Evolutionary conservation across 2,329 filamentous ascomycete genomes (phyloP).

Genomic region (Fusarium pseudonygamai): DNA sequence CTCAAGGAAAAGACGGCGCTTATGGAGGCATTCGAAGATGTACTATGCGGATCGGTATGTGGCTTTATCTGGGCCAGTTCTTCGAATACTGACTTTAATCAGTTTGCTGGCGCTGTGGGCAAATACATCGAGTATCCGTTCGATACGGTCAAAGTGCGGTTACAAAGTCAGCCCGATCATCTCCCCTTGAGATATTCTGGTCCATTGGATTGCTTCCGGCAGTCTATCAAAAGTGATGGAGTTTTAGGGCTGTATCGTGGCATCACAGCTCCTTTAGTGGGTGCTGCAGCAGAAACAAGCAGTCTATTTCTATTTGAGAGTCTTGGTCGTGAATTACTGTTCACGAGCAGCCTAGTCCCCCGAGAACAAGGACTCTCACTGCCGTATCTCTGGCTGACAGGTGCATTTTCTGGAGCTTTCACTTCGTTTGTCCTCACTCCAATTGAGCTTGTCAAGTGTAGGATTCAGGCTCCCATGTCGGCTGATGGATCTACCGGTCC

Average conservation of each 20-base stretch:
- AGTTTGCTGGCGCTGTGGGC: constrained; percentile 86
- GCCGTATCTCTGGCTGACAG: constrained; percentile 78
- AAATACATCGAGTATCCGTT: constrained; percentile 99
- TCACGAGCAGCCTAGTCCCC: constrained; percentile 58
- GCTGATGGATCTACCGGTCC: constrained; percentile 54
- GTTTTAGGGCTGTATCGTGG: constrained; percentile 86
- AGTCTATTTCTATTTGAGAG: constrained; percentile 93
- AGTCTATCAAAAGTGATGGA: constrained; percentile 84
- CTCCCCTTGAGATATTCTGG: constrained; percentile 84
- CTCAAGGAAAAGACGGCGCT: constrained; percentile 53
- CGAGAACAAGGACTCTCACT: constrained; percentile 73
- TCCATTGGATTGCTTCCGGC: constrained; percentile 90
- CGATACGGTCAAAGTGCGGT: constrained; percentile 96
- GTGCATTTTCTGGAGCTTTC: constrained; percentile 86
- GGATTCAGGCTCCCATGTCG: constrained; percentile 81
- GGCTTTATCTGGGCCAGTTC: neutral
- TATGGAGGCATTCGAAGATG: constrained; percentile 82
- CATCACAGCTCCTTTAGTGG: constrained; percentile 88
- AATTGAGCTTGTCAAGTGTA: constrained; percentile 97
- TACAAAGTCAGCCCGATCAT: constrained; percentile 93
- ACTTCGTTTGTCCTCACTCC: constrained; percentile 93
- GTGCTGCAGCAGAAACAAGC: constrained; percentile 91
- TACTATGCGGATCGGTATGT: constrained; percentile 85
- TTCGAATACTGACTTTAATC: constrained; percentile 2
- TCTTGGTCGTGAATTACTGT: constrained; percentile 73